Evolutionary conservation across 257 asterid genomes (phyloP), one percentile per base, ranked within the genome.

Genomic region (Ilex aquifolium): DNA sequence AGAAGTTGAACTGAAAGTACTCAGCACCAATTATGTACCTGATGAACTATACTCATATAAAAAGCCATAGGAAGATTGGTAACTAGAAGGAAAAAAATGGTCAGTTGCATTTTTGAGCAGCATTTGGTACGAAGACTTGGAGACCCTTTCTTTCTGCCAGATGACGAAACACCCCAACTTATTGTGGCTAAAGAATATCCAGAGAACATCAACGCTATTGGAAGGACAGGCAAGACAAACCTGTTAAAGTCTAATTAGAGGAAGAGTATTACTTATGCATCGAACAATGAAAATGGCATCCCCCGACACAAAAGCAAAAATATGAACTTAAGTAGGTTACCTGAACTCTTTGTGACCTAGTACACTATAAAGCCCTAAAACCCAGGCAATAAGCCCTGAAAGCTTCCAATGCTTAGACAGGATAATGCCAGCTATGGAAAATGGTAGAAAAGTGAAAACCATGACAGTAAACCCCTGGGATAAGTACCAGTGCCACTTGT

Each of bases 321-420:
- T 53, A 7, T 52, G 27, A 64, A 59, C 40, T 30, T 32, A 56
- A 60, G 5, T 15, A 11, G 58, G 31, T 63, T 76, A 93, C 97
- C 99, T 93, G 88, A 93, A 93, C 67, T 93, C 99, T 76, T 93
- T 93, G 86, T 93, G 99, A 58, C 99, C 96, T 46, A 90, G 88
- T 65, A 93, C 68, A 76, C 97, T 93, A 75, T 93, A 93, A 57
- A 80, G 61, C 70, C 88, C 97, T 79, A 93, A 79, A 68, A 86
- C 87, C 99, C 99, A 93, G 59, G 82, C 80, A 61, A 87, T 62
- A 50, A 90, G 79, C 53, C 95, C 97, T 61, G 96, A 57, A 60
- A 93, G 78, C 77, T 85, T 93, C 88, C 88, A 65, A 44, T 90
- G 79, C 77, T 79, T 86, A 50, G 96, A 84, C 70, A 36, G 72